Evolutionary conservation across 140 eudicot species (phyloP).

Genomic region (Bidens hawaiensis): DNA sequence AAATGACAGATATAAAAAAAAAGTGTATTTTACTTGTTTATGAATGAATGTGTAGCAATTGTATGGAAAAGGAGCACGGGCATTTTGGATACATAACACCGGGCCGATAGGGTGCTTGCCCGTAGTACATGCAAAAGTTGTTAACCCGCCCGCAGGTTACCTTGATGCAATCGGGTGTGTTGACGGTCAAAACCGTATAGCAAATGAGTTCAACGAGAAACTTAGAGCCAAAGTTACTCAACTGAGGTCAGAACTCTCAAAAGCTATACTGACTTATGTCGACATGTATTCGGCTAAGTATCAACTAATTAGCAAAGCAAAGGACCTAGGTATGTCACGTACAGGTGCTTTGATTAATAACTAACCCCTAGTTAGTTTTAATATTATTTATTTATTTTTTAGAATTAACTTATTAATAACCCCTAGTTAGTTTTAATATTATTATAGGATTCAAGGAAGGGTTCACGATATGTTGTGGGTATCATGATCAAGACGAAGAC

Average conservation of each 20-base stretch:
- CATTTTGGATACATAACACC: slow-evolving; percentile 80
- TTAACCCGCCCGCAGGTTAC: slow-evolving; percentile 34
- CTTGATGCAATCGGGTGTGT: slow-evolving; percentile 58
- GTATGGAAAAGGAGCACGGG: slow-evolving; percentile 58
- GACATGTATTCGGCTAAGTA: slow-evolving; percentile 64
- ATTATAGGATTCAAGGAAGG: slow-evolving; percentile 56
- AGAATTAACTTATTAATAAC: background rate
- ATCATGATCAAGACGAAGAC: slow-evolving; percentile 41
- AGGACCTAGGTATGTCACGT: slow-evolving; percentile 44
- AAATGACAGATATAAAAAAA: background rate
- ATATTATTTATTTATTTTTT: too few relatives aligned
- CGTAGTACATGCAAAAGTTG: slow-evolving; percentile 28
- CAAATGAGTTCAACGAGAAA: slow-evolving; percentile 54
- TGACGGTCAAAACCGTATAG: slow-evolving; percentile 36
- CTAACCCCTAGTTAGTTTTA: background rate
- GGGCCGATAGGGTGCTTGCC: slow-evolving; percentile 85
- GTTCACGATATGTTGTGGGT: slow-evolving; percentile 63
- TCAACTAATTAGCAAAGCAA: slow-evolving; percentile 44
- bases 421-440: background rate
- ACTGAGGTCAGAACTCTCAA: slow-evolving; percentile 34
- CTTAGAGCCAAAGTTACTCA: slow-evolving; percentile 41
- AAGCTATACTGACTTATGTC: slow-evolving; percentile 52
- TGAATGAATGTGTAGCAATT: slow-evolving; percentile 42
- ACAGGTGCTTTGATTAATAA: background rate
- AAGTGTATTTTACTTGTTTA: background rate